These are phyloP conservation scores for Sisymbrium altissimum DNA, from an alignment of 345 rosid species.

Conservation along the genomic window DNA sequence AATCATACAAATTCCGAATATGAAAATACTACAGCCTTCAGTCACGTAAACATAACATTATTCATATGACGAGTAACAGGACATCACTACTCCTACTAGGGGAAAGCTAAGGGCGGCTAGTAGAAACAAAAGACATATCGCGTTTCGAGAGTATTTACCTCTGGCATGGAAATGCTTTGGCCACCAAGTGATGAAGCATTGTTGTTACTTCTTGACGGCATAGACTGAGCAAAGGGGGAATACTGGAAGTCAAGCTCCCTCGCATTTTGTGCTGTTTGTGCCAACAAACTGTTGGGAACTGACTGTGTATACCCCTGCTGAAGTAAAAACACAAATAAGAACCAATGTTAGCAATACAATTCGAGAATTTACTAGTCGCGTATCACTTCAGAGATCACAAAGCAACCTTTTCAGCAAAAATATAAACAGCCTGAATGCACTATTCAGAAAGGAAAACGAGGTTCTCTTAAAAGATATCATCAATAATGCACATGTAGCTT, in stretches of 20 bases:
- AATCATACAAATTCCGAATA: background rate
- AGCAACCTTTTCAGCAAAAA: background rate
- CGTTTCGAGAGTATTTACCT: constrained; percentile 45
- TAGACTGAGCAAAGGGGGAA: constrained; percentile 72
- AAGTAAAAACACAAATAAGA: constrained; percentile 19
- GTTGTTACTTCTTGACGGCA: constrained; percentile 62
- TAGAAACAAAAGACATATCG: background rate
- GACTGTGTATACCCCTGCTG: constrained; percentile 71
- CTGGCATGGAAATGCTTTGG: constrained; percentile 70
- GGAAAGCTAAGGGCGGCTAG: background rate
- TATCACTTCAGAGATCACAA: background rate
- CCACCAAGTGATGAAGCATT: constrained; percentile 63
- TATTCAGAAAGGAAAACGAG: background rate
- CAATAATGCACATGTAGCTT: constrained; percentile 17
- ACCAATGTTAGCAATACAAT: background rate
- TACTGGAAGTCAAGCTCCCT: constrained; percentile 84
- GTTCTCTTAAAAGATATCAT: background rate
- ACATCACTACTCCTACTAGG: background rate
- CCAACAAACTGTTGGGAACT: constrained; percentile 67
- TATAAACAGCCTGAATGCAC: background rate
- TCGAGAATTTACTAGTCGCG: background rate
- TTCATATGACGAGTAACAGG: background rate
- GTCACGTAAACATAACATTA: background rate
- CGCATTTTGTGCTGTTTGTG: constrained; percentile 63
- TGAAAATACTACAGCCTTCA: background rate